Evolutionary conservation across 345 rosid species (phyloP), one percentile per base, ranked within the genome.

Genomic region (Melastoma malabathricum): DNA sequence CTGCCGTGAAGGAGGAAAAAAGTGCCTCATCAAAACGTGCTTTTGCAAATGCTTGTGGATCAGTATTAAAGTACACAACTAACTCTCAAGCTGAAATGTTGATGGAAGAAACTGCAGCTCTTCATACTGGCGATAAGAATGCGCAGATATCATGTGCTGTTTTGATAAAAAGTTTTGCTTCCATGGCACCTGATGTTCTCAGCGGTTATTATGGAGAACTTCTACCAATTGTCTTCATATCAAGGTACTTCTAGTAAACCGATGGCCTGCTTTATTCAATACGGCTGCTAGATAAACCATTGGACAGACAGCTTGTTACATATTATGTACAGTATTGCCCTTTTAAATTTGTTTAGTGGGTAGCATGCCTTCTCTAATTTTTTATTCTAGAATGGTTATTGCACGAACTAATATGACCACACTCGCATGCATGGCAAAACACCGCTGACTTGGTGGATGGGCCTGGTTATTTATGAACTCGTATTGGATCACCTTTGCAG

Each of bases 21-120:
- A 86, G 96, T 65, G 59, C 74, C 55, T 78, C 75, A 10, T 81
- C 76, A 48, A 90, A 84, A 65, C 94, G 94, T 72, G 83, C 98
- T n/a, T 90, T 86, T 65, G 82, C 96, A 62, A 73, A 79, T 69
- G 85, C 98, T 20, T 90, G 95, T 72, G 86, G 82, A 53, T 48
- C 73, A 48, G 75, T 84, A 57, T 68, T 90, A 75, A 90, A 90
- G 75, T 59, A 78, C 72, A 72, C 94, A 64, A 57, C 63, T 66
- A 63, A 83, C 34, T 69, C 89, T 59, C 89, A 76, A 62, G 92
- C 84, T 44, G 72, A 82, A 63, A 82, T 73, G 74, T 66, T 90
- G 60, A 82, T 90, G 41, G 94, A 90, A 64, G 98, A 90, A 60
- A 84, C 88, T 29, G 72, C 72, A 50, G 85, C 81, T 60, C 75